Evolutionary conservation across 2,329 filamentous ascomycete species (phyloP), one percentile per base, ranked within the genome.

Genomic region (Lithohypha guttulata): DNA sequence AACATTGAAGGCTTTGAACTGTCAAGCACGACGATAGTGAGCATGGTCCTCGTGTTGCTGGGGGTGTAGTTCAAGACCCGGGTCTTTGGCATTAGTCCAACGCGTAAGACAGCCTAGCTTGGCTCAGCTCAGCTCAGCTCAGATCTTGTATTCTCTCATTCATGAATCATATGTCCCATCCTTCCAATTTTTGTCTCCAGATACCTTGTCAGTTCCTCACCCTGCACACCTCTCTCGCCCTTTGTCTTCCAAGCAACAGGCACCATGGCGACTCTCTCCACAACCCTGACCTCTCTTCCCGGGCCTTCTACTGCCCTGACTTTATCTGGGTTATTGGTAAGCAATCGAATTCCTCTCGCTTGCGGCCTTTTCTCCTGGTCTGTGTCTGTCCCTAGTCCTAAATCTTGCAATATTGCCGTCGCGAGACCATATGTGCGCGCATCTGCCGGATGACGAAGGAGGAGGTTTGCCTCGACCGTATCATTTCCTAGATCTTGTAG

Each of bases 251-350:
- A 98, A 7, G 85, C 87, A 44, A 96, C 59, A 2, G 91, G 91
- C 42, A 98, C 79, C 91, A 98, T 98, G 2, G 87, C 80, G 9
- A 98, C 87, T 31, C 91, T 68, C 62, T 96, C 89, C 49, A 73
- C 83, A 2, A 98, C 91, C 6, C 81, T 71, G 9, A 98, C 71
- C 62, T 98, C 89, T 8, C 86, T 69, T 49, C 84, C 84, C 0
- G 87, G 87, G 0, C 91, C 91, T 59, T 98, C 91, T 1, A 98
- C 83, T 0, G 91, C 91, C 11, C 85, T 71, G 28, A 98, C 84
- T 66, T 98, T 98, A 53, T 98, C 91, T 0, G 91, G 91, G 54
- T 98, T 98, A 59, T 98, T 98, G 7, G 91, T 98, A 52, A 98
- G 64, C 35, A 98, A 64, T 23, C 84, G 71, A 38, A 96, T 79